Conservation (phyloP, 495 filamentous ascomycete species). For the Aspergillus campestris region DNA sequence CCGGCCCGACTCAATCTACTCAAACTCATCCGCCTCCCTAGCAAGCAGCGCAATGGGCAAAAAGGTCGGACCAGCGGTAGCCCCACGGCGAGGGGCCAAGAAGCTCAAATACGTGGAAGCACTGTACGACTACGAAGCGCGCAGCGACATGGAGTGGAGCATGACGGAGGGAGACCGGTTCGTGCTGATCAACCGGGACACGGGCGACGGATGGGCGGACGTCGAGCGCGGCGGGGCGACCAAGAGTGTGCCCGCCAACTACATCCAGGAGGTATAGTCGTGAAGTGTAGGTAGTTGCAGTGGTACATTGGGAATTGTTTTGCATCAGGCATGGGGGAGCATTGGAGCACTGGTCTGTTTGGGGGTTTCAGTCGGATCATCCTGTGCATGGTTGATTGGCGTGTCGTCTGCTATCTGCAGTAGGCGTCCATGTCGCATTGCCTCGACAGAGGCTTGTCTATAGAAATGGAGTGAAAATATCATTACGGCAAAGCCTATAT, state of each 20-base stretch:
- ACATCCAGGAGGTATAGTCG: conserved; percentile 63
- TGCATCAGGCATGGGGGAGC: not conserved
- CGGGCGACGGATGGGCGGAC: conserved; percentile 93
- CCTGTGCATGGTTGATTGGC: no score
- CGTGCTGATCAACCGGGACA: conserved; percentile 73
- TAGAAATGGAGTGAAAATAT: no score
- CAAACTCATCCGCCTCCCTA: conserved; percentile 68
- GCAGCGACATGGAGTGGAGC: conserved; percentile 76
- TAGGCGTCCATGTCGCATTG: no score
- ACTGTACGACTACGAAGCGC: conserved; percentile 81
- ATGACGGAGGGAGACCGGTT: conserved; percentile 91
- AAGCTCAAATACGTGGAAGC: conserved; percentile 93
- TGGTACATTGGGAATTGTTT: not conserved
- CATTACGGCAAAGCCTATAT: no score
- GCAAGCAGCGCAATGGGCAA: conserved; percentile 49
- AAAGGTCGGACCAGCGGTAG: conserved; percentile 89
- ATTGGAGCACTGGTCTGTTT: no score
- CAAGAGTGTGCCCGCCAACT: conserved; percentile 92
- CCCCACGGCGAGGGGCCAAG: conserved; percentile 85
- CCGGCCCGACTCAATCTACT: conserved; percentile 61
- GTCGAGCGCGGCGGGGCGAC: conserved; percentile 85
- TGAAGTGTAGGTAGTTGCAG: conserved; percentile 5
- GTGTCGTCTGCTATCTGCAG: no score
- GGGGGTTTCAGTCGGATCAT: no score
- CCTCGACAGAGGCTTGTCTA: no score